Evolutionary conservation across 805 yeast species (phyloP).

Genomic region (Starmerella potacharoeniae): DNA sequence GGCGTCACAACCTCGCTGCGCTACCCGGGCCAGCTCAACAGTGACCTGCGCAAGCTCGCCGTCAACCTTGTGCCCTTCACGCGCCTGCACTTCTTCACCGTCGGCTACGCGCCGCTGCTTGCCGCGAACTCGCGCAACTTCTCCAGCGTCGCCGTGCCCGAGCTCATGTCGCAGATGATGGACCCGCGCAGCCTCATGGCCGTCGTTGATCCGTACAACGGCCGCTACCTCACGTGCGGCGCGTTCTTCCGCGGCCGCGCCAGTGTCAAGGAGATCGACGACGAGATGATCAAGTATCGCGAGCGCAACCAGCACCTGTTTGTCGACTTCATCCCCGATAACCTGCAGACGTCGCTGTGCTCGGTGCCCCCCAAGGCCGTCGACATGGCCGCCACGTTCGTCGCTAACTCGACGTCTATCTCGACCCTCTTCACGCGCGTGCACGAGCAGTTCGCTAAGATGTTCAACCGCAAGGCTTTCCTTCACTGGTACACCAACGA

Average conservation of each 20-base stretch:
- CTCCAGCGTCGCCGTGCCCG: conserved; percentile 77
- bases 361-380: conserved; percentile 77
- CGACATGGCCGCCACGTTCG: conserved; percentile 84
- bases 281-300: conserved; percentile 78
- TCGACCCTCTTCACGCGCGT: conserved; percentile 84
- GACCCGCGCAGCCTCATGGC: conserved; percentile 94
- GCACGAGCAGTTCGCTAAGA: conserved; percentile 78
- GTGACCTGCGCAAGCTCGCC: conserved; percentile 85
- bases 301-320: conserved; percentile 70
- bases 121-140: conserved; percentile 71
- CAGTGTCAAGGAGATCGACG: conserved; percentile 87
- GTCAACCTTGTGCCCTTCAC: conserved; percentile 93
- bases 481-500: conserved; percentile 92
- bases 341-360: conserved; percentile 88
- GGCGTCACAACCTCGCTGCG: conserved; percentile 91
- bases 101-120: conserved; percentile 86
- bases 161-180: conserved; percentile 86
- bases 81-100: conserved; percentile 90
- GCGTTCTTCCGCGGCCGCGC: conserved; percentile 92
- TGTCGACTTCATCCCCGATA: conserved; percentile 94
- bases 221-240: conserved; percentile 85
- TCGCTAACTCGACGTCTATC: conserved; percentile 87
- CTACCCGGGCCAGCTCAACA: conserved; percentile 90
- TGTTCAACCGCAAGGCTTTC: conserved; percentile 91
- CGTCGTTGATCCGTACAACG: conserved; percentile 81